phyloP scores from a whole-genome alignment of 2,329 filamentous ascomycete genomes.

The Ambrosiella beaveri region DNA sequence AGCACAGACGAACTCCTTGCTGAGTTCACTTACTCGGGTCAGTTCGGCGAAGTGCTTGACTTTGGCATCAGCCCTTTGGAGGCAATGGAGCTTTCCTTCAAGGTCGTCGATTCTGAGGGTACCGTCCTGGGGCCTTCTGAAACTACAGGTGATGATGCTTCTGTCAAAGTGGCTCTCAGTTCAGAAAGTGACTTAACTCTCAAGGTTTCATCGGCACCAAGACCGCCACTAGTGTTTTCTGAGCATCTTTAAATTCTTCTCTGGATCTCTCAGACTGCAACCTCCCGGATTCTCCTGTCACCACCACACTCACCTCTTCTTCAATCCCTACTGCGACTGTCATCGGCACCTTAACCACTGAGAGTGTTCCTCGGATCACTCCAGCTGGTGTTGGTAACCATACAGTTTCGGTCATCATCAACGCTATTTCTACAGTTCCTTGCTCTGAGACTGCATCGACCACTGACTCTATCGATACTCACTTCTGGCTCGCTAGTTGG shows the following conservation, averaged over 20 bases:
- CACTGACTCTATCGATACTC: neutral
- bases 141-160: conserved; percentile 6
- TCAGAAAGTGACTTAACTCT: neutral
- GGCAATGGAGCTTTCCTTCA: conserved; percentile 9
- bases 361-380: neutral
- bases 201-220: neutral
- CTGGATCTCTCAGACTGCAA: conserved; percentile 14
- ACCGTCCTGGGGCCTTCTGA: conserved; percentile 1
- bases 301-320: neutral
- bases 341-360: neutral
- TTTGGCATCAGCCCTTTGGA: conserved; percentile 13
- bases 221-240: conserved; percentile 13
- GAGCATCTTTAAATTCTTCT: conserved; percentile 13
- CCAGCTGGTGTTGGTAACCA: neutral
- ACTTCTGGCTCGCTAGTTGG: neutral
- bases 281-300: conserved; percentile 9
- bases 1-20: conserved; percentile 9
- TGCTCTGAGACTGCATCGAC: neutral
- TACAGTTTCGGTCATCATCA: neutral
- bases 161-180: neutral
- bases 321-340: neutral
- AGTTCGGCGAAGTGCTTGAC: conserved; percentile 11
- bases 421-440: neutral
- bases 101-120: conserved; percentile 11
- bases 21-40: conserved; percentile 12